Percentiles rank a stretch among this genome's conserved stretches.
Evolutionary conservation across 176 grass and related monocot species (phyloP).

Genomic region (Triticum dicoccoides): DNA sequence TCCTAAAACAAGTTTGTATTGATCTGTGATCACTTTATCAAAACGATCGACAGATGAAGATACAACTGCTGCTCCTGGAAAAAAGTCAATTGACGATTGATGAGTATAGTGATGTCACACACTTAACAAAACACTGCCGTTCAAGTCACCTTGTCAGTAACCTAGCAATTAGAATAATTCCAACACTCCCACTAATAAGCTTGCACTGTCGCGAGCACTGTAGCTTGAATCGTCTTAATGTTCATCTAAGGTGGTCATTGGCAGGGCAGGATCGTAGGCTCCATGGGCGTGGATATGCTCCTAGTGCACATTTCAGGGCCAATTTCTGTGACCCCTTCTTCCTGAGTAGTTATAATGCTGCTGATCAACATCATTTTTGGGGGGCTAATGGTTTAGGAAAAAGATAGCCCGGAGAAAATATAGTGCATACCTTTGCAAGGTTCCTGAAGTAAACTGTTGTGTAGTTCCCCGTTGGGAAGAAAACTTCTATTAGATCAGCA

Average conservation of each 20-base stretch:
- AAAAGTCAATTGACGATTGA: neutral
- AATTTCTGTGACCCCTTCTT: constrained; percentile 66
- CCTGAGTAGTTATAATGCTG: constrained; percentile 42
- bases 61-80: neutral
- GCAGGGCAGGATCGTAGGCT: constrained; percentile 72
- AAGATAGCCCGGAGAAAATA: neutral
- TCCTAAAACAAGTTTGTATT: constrained; percentile 1
- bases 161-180: constrained; percentile 28
- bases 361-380: constrained; percentile 9
- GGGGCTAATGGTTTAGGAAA: neutral
- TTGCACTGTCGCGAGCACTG: neutral
- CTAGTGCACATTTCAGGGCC: constrained; percentile 58
- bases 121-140: constrained; percentile 2
- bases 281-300: constrained; percentile 70
- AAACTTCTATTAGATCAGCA: constrained; percentile 82
- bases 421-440: constrained; percentile 59
- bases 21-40: neutral
- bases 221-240: constrained; percentile 22
- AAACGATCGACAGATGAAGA: neutral
- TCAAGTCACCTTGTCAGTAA: constrained; percentile 31
- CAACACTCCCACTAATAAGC: neutral
- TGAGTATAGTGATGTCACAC: neutral
- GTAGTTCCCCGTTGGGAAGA: constrained; percentile 88
- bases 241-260: constrained; percentile 52
- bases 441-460: constrained; percentile 84